Base-by-base conservation (phyloP, 2,329 filamentous ascomycete genomes). In the Magnaporthiopsis incrustans region DNA sequence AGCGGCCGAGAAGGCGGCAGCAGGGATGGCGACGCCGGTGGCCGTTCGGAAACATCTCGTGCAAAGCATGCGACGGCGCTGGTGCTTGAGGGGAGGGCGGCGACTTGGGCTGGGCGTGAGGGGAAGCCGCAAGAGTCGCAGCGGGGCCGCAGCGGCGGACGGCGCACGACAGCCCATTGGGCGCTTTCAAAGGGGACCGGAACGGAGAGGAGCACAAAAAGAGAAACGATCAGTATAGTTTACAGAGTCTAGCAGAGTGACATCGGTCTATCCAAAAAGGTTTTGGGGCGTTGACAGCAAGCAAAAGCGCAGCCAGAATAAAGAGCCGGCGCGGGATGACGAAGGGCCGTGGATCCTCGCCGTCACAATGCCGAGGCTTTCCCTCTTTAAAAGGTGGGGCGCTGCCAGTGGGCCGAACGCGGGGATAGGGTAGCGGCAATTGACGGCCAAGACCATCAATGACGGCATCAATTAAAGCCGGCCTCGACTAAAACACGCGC, bases 21-120 rank as follows among this genome's bases (percentile, higher is more conserved):
- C 27, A 12, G 59, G 59, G 22, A 10, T 10, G 22, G 44, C 44
- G 6, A 61, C 7, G 35, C 44, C 26, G 22, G 63, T 53, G 14
- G 60, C 18, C 4, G 66, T 66, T 57, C 65, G 64, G 5, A 67
- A 56, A 8, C 68, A 67, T 4, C 66, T 66, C n/a, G 60, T 27
- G 57, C 68, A 68, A 57, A 65, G 60, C 5, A 38, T 57, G 22
- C 57, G 64, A 38, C 44, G 57, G n/a, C 60, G 38, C 18, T 35
- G 60, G 14, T 60, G 64, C 25, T 18, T 26, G 27, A 56, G 27
- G 35, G 60, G 38, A 14, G n/a, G 32, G 50, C 60, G 63, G 53
- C 59, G 53, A 18, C 58, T 32, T 18, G 60, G 33, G 35, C 35
- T 27, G 35, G 61, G 18, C 32, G 57, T 10, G 63, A 60, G 38